These are phyloP conservation scores for Calvatia gigantea DNA, from an alignment of 768 basidiomycete species.

Conservation along the genomic window DNA sequence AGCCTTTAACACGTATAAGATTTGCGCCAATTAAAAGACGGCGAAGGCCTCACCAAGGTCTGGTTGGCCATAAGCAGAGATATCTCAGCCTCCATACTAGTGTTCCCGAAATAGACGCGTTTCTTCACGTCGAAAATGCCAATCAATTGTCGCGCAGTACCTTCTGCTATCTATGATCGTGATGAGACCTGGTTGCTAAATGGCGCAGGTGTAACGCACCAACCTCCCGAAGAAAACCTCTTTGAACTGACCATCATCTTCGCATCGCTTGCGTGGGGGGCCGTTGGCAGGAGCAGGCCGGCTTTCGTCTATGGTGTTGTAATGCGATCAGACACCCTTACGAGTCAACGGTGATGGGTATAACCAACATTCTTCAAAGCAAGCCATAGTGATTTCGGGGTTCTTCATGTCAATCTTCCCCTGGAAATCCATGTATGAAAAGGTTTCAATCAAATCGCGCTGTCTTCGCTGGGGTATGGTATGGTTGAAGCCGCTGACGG, in stretches of 20 bases:
- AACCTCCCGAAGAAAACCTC: conserved; percentile 84
- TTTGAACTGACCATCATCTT: conserved; percentile 64
- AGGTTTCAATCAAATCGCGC: conserved; percentile 67
- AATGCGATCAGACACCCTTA: not conserved
- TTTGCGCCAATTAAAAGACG: not conserved
- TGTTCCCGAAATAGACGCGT: conserved; percentile 88
- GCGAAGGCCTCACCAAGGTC: conserved; percentile 56
- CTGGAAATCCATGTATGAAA: conserved; percentile 79
- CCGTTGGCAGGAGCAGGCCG: conserved; percentile 24
- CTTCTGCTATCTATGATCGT: conserved; percentile 47
- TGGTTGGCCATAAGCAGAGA: conserved; percentile 97
- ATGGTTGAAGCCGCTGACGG: conserved; percentile 71
- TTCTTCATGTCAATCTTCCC: conserved; percentile 81
- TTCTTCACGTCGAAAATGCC: conserved; percentile 84
- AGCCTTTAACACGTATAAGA: conserved; percentile 44
- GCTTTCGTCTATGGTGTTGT: conserved; percentile 42
- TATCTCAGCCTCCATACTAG: conserved; percentile 96
- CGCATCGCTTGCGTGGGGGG: conserved; percentile 41
- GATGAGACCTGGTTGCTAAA: not conserved
- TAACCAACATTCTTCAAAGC: conserved; percentile 84
- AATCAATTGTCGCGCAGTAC: conserved; percentile 66
- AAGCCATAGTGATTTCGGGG: conserved; percentile 69
- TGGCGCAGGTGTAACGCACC: conserved; percentile 45
- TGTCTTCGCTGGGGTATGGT: conserved; percentile 68
- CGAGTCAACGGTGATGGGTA: not conserved